Base-by-base conservation (phyloP, 2,329 filamentous ascomycete species). In the Lasiodiplodia theobromae region DNA sequence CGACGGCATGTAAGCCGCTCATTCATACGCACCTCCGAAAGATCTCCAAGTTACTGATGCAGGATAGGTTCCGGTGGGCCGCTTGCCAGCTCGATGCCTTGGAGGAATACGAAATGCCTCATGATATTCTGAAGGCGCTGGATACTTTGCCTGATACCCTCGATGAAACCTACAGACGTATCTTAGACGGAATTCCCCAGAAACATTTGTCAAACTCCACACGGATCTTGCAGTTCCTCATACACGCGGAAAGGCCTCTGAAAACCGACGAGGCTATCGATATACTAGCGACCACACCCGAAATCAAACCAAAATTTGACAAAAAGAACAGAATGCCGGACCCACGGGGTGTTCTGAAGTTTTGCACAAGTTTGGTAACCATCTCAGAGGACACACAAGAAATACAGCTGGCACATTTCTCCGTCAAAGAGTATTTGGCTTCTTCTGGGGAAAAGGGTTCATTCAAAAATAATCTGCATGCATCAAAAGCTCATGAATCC, bases 401-500 rank as follows among this genome's bases (percentile, higher is more conserved):
- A 67, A 71, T 16, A 53, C 74, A 25, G 66, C 66, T 58, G 70
- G 75, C 76, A 52, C 77, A 79, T 63, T 79, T 76, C 58, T 79
- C 77, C 21, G 77, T 79, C 18, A 72, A 77, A 57, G 77, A 79
- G 47, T 79, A 78, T 51, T 74, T 79, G 31, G 12, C 74, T 0
- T 78, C 76, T 51, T 4, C 37, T 40, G 11, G 37, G 14, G 3
- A 14, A 1, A 11, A 12, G 1, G 37, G 8, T 2, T 14, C 73
- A 8, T 8, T 31, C 31, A 3, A 8, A 74, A 25, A 58, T 54
- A 31, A 53, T 56, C 4, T 78, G 73, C 62, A 70, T 62, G 69
- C 72, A 2, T 57, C 40, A 21, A 53, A 25, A 34, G 73, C 74
- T 34, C 71, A 78, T 34, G 58, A 57, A 10, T 54, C 64, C 4